phyloP scores from a whole-genome alignment of 2,329 filamentous ascomycete species.

The Cercospora sp. region DNA sequence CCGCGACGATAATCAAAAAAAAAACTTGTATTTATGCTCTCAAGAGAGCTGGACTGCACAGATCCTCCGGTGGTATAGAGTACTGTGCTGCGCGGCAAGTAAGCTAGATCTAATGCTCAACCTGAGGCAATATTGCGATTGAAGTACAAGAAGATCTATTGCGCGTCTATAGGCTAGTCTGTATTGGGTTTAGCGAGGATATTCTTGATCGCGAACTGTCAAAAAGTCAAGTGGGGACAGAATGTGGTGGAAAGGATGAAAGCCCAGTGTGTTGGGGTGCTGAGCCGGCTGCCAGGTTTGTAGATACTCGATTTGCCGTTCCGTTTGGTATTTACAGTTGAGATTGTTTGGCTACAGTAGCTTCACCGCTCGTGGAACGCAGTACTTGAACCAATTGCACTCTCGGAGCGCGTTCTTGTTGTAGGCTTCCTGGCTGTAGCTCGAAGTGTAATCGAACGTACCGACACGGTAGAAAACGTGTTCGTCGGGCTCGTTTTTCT shows the following conservation, averaged over 20 bases:
- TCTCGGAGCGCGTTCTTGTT: neutral
- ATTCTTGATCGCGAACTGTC: neutral
- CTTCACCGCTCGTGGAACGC: neutral
- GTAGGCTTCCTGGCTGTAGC: neutral
- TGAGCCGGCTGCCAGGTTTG: neutral
- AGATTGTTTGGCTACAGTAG: neutral
- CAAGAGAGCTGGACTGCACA: neutral
- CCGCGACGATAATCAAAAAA: neutral
- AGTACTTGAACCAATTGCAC: neutral
- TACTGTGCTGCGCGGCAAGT: neutral
- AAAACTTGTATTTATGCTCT: neutral
- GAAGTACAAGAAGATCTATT: neutral
- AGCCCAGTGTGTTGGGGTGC: neutral
- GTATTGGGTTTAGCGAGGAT: neutral
- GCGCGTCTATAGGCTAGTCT: neutral
- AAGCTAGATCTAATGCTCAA: neutral
- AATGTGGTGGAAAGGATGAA: too few relatives aligned
- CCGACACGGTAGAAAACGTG: neutral
- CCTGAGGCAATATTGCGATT: neutral
- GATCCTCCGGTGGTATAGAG: neutral
- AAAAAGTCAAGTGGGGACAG: too few relatives aligned
- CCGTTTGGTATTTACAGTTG: neutral
- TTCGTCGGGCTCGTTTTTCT: neutral
- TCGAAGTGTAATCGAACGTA: neutral
- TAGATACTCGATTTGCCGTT: neutral